phyloP scores from a whole-genome alignment of 1,139 yeast species.

The Protomyces macrosporus region DNA sequence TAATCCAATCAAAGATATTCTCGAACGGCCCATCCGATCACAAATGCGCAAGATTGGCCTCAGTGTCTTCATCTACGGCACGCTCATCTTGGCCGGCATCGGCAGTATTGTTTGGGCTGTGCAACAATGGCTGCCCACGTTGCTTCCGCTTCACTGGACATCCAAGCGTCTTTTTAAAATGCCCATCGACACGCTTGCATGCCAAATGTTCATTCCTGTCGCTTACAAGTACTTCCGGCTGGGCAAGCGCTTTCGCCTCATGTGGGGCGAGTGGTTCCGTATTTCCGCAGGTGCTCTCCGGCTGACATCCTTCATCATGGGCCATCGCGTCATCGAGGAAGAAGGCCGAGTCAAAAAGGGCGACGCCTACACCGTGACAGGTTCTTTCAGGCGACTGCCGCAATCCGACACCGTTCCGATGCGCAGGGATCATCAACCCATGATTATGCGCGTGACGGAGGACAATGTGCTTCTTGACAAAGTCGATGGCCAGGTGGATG shows the following conservation, averaged over 20 bases:
- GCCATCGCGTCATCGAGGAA: conserved; percentile 63
- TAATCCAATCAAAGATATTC: conserved; percentile 80
- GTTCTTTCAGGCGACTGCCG: conserved; percentile 80
- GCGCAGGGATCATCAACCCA: conserved; percentile 49
- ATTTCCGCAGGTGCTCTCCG: conserved; percentile 56
- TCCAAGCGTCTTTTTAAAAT: conserved; percentile 33
- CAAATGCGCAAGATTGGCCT: conserved; percentile 70
- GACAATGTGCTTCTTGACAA: conserved; percentile 59
- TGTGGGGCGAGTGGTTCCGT: conserved; percentile 63
- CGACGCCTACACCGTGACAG: conserved; percentile 60
- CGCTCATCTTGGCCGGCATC: conserved; percentile 67
- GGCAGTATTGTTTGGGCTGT: conserved; percentile 59
- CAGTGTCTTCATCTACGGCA: conserved; percentile 71
- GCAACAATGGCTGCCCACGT: conserved; percentile 42
- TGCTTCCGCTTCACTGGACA: conserved; percentile 35
- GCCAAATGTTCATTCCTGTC: conserved; percentile 34
- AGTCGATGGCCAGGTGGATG: conserved; percentile 41
- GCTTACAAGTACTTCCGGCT: conserved; percentile 27
- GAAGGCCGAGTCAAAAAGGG: conserved; percentile 46
- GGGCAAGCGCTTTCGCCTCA: conserved; percentile 35
- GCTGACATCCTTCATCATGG: conserved; percentile 72
- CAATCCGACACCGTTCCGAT: conserved; percentile 65
- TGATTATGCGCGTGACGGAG: conserved; percentile 78
- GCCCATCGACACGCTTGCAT: conserved; percentile 38
- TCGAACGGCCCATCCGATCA: conserved; percentile 64